A percentile compares a stretch with the other conserved stretches of the same genome.
phyloP scores from a whole-genome alignment of 768 basidiomycete genomes.

The Leccinum pellstonianum region DNA sequence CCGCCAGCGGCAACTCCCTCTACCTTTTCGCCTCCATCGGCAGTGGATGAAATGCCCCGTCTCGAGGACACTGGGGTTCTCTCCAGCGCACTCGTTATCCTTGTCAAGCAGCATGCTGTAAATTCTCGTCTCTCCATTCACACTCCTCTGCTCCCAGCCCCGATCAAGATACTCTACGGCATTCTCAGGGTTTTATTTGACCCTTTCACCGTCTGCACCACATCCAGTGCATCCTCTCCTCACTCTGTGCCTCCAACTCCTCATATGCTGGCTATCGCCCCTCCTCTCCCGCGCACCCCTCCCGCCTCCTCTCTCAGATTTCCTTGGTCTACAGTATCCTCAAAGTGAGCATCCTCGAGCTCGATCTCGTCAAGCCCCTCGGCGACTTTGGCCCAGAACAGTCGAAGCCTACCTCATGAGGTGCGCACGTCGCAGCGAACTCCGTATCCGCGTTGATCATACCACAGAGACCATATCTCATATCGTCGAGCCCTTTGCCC shows the following conservation, averaged over 20 bases:
- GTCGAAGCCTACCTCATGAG: conserved; percentile 93
- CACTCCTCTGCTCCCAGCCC: not conserved
- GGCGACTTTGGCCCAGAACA: conserved; percentile 57
- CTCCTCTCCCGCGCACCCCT: conserved; percentile 85
- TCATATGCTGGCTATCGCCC: conserved; percentile 80
- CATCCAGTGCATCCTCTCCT: conserved; percentile 68
- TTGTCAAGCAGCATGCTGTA: no score
- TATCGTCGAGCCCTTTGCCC: conserved; percentile 46
- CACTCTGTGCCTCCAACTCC: conserved; percentile 42
- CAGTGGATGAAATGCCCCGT: no score
- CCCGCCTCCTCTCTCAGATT: conserved; percentile 86
- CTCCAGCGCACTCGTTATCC: no score
- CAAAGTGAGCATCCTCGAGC: conserved; percentile 65
- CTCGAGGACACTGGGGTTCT: no score
- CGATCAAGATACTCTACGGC: conserved; percentile 47
- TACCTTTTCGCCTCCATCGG: no score
- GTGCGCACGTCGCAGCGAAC: conserved; percentile 83
- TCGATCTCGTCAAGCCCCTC: conserved; percentile 79
- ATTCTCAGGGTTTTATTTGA: conserved; percentile 93
- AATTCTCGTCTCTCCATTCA: no score
- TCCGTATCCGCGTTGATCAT: conserved; percentile 87
- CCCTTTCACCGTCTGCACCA: conserved; percentile 75
- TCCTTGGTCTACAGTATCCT: conserved; percentile 91
- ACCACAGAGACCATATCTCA: conserved; percentile 84
- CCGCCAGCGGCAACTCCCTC: no score